Evolutionary conservation across 2,329 filamentous ascomycete species (phyloP), one percentile per base, ranked within the genome.

Genomic region (Bipolaris cookei): DNA sequence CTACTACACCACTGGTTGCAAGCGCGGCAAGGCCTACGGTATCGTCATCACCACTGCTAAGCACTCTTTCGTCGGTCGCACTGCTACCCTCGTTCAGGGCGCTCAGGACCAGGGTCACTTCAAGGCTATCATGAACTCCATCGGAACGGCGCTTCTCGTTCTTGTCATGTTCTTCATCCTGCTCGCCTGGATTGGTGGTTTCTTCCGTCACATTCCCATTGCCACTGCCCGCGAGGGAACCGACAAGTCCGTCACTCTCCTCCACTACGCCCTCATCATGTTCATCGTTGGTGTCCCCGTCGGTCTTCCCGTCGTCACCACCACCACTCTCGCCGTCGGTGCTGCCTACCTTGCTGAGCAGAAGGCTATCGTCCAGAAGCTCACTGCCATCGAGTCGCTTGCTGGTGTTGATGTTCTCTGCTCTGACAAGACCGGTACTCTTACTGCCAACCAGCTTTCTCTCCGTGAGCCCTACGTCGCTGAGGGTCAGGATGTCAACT

Each of bases 61-160:
- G 74, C 83, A 85, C 78, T 91, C 89, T 57, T 92, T 91, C 81
- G 89, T 91, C 76, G 89, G 89, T 80, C 87, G 86, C 76, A 91
- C 89, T 67, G 89, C 89, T 61, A 84, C 85, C 67, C 83, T 91
- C 49, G 89, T 91, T 48, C 86, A 90, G 79, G 89, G 88, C 65
- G 89, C 89, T 65, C 83, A 90, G 79, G 89, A 91, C 77, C 84
- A 87, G 72, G 89, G 89, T 80, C 67, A 65, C 53, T 71, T 69
- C 59, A 91, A 92, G 82, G 88, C 88, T 65, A 89, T 91, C 82
- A 91, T 91, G 89, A 88, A 91, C 84, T 88, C 85, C 73, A 91
- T 92, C 72, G 89, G 89, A 78, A 90, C 88, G 51, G 81, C 86
- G 59, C 83, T 92, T 54, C 83, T 92, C 67, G 88, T 91, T 68